Evolutionary conservation across 179 eudicot species (phyloP), one percentile per base, ranked within the genome.

Genomic region (Silene noctiflora): DNA sequence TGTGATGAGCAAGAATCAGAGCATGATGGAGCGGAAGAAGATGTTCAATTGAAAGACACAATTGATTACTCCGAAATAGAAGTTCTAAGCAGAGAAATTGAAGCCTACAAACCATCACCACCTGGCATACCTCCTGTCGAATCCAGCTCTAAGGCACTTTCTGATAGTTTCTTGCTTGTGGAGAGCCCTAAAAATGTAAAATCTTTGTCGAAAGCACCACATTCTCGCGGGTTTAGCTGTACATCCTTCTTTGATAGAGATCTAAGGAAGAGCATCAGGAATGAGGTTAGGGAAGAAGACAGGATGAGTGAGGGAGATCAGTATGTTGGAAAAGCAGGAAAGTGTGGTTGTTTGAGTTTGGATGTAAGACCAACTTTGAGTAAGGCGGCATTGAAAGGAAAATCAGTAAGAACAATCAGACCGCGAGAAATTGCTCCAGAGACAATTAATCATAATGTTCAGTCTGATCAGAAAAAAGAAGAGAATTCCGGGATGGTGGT

Each of bases 351-450:
- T 60, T 62, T 81, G 59, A 85, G 78, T 35, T 76, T 79, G 64
- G 88, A 89, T 75, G 80, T 73, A 21, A 85, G 81, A 79, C 83
- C 86, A 19, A 11, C 74, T 64, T 24, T 76, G 65, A 79, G 76
- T 61, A 89, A 85, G 77, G 78, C 76, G 66, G 71, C 85, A 33
- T 33, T 61, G 35, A 89, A 82, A 73, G 97, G 91, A n/a, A 91
- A 88, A 79, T 91, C 97, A 24, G 97, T 89, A 66, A 83, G 97
- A 82, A 91, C 94, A 73, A 80, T 87, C 35, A 85, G 83, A 85
- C 80, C 92, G 9, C 84, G 74, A 64, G 86, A 78, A 81, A 64
- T 60, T 72, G 67, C 55, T 61, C 69, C 39, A 29, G 81, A 70
- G 46, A 53, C 46, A 5, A 70, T 62, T 16, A 75, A 61, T 61